Conservation (phyloP, 495 filamentous ascomycete species). For the Penicillium robsamsonii region DNA sequence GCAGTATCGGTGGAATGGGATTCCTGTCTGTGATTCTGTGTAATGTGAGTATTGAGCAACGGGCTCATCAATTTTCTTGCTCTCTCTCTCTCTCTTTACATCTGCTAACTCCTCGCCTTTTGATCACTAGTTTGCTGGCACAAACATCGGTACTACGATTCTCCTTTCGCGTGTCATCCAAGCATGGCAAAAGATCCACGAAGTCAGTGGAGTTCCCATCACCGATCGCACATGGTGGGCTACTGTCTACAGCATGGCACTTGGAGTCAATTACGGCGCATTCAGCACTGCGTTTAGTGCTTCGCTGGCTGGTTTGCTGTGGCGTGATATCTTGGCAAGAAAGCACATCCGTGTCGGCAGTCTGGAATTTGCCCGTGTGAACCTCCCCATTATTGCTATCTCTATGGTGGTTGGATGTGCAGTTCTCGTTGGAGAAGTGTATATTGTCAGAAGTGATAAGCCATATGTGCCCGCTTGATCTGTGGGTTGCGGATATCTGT, state of each 20-base stretch:
- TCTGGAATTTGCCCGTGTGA: slow-evolving; percentile 60
- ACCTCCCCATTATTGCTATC: slow-evolving; percentile 65
- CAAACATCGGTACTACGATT: slow-evolving; percentile 69
- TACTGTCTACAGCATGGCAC: slow-evolving; percentile 64
- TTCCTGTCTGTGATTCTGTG: slow-evolving; percentile 65
- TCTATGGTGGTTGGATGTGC: slow-evolving; percentile 60
- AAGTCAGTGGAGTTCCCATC: slow-evolving; percentile 39
- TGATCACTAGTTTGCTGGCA: slow-evolving; percentile 58
- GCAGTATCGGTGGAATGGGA: slow-evolving; percentile 63
- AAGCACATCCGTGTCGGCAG: slow-evolving; percentile 60
- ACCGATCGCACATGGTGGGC: slow-evolving; percentile 62
- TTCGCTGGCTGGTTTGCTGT: slow-evolving; percentile 62
- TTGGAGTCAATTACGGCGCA: slow-evolving; percentile 67
- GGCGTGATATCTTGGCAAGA: slow-evolving; percentile 61
- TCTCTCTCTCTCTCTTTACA: neutral
- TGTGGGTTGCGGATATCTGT: neutral
- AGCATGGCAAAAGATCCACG: slow-evolving; percentile 57
- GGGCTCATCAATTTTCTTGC: too few relatives aligned
- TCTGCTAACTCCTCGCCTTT: neutral
- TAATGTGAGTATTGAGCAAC: slow-evolving; percentile 51
- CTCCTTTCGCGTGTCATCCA: slow-evolving; percentile 64
- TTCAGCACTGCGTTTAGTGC: slow-evolving; percentile 67
- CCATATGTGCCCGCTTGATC: slow-evolving; percentile 17
- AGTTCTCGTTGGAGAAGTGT: slow-evolving; percentile 59
- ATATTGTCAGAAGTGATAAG: slow-evolving; percentile 40